Base-by-base conservation (phyloP, 2,329 filamentous ascomycete genomes). In the Fusarium transvaalense region DNA sequence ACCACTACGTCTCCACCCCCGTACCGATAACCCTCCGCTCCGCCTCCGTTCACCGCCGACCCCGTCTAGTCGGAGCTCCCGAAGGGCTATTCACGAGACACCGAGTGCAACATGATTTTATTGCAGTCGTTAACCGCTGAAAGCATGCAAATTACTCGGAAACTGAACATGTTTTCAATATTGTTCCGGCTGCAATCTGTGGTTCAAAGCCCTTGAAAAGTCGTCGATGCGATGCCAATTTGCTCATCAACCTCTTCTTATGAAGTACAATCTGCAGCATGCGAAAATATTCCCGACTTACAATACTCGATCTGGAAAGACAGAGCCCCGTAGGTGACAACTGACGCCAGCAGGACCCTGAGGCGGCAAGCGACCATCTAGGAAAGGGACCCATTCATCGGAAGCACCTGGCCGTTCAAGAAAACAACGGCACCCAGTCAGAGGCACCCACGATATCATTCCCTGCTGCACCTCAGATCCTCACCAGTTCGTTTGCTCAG, bases 11-110 rank as follows among this genome's bases (percentile, higher is more conserved):
- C 59, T 59, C 69, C 69, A 64, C 61, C 58, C 66, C 71, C 71
- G 68, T 64, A 60, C 66, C 71, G 66, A 72, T 42, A 64, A 45
- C 56, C 58, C 68, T 64, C 71, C 71, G 71, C 71, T 73, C 71
- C 71, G 71, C 71, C 50, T 52, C 68, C 71, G 71, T 73, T 68
- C 66, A 69, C 61, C 61, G 66, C 66, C 60, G 69, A 38, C 61
- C 52, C 71, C 68, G 60, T 63, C 58, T 52, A 39, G 47, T 68
- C 71, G 71, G 71, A 64, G 63, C 56, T 51, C 63, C 57, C 56
- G 56, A 66, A 31, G 23, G 29, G 21, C 38, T 68, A 34, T 31
- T 53, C 47, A 64, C n/a, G 60, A 65, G 34, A 37, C 29, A 48
- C 59, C 64, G 48, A 58, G 48, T 56, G 23, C 64, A 64, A 34